These are phyloP conservation scores for Stenogyne calaminthoides DNA, from an alignment of 305 asterid genomes.

Conservation along the genomic window DNA sequence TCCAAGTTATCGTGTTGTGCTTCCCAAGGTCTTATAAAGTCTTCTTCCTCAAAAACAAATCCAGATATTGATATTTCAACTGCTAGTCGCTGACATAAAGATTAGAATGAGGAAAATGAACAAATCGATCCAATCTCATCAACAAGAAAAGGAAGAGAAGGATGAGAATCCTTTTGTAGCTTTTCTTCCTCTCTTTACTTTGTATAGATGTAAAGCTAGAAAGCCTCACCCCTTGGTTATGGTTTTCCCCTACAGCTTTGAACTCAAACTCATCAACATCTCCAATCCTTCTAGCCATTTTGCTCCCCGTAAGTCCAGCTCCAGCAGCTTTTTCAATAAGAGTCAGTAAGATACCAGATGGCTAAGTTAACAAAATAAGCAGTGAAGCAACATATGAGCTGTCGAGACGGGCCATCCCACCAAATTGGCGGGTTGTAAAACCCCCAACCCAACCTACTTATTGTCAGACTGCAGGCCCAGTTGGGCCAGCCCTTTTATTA, in stretches of 20 bases:
- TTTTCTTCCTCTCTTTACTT: background rate
- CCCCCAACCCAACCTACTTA: no score
- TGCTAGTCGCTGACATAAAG: slow-evolving; percentile 69
- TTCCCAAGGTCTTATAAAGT: slow-evolving; percentile 89
- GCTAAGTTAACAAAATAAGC: slow-evolving; percentile 24
- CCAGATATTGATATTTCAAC: slow-evolving; percentile 91
- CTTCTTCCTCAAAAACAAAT: slow-evolving; percentile 83
- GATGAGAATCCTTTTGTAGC: background rate
- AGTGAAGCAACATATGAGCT: slow-evolving; percentile 2
- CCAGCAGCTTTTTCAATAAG: slow-evolving; percentile 81
- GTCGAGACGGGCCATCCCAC: no score
- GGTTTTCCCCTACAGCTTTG: slow-evolving; percentile 83
- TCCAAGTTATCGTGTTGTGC: slow-evolving; percentile 70
- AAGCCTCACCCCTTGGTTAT: slow-evolving; percentile 89
- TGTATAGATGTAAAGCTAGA: slow-evolving; percentile 12
- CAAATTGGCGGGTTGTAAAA: no score
- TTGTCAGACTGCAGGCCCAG: no score
- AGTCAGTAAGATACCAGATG: slow-evolving; percentile 30
- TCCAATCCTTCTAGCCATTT: slow-evolving; percentile 96
- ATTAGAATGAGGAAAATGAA: slow-evolving; percentile 26
- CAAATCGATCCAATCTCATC: slow-evolving; percentile 11
- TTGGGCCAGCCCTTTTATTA: no score
- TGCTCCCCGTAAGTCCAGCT: slow-evolving; percentile 97
- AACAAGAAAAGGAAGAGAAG: slow-evolving; percentile 20
- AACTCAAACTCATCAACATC: slow-evolving; percentile 96